Evolutionary conservation across 371 early-diverging fungal genomes (phyloP).

Genomic region (Mucor mucedo): DNA sequence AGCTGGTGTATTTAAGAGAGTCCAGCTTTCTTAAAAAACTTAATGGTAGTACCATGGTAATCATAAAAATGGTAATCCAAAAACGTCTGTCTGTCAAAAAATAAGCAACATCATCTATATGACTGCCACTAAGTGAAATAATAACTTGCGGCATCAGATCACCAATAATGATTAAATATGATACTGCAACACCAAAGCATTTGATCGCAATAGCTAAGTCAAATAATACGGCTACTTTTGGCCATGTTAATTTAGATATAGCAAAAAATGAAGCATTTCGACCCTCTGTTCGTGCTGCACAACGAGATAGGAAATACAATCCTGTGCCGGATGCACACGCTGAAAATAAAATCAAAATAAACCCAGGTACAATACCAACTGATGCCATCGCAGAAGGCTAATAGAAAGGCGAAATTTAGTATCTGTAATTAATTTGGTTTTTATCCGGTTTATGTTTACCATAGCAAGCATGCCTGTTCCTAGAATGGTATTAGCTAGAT

Average conservation of each 20-base stretch:
- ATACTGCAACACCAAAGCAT: slow-evolving; percentile 98
- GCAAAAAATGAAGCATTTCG: slow-evolving; percentile 90
- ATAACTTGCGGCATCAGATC: slow-evolving; percentile 83
- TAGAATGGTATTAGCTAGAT: slow-evolving; percentile 92
- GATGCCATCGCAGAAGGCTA: slow-evolving; percentile 86
- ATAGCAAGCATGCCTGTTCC: slow-evolving; percentile 97
- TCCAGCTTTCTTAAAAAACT: slow-evolving; percentile 88
- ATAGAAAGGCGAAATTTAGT: neutral
- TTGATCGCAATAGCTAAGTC: slow-evolving; percentile 98
- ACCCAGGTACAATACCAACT: slow-evolving; percentile 84
- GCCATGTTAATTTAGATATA: slow-evolving; percentile 90
- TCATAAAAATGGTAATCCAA: slow-evolving; percentile 88
- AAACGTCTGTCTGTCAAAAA: slow-evolving; percentile 67
- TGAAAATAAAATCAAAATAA: slow-evolving; percentile 77
- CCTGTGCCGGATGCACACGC: slow-evolving; percentile 82
- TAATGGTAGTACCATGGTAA: slow-evolving; percentile 72
- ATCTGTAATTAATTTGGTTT: neutral
- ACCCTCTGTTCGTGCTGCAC: slow-evolving; percentile 74
- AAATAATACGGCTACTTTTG: slow-evolving; percentile 88
- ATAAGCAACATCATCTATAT: slow-evolving; percentile 9
- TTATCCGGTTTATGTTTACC: slow-evolving; percentile 53
- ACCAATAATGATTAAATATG: slow-evolving; percentile 97
- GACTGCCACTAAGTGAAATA: slow-evolving; percentile 9
- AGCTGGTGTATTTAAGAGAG: slow-evolving; percentile 93
- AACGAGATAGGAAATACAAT: slow-evolving; percentile 79